Evolutionary conservation across 805 yeast species (phyloP).

Genomic region (Komagataella pastoris): DNA sequence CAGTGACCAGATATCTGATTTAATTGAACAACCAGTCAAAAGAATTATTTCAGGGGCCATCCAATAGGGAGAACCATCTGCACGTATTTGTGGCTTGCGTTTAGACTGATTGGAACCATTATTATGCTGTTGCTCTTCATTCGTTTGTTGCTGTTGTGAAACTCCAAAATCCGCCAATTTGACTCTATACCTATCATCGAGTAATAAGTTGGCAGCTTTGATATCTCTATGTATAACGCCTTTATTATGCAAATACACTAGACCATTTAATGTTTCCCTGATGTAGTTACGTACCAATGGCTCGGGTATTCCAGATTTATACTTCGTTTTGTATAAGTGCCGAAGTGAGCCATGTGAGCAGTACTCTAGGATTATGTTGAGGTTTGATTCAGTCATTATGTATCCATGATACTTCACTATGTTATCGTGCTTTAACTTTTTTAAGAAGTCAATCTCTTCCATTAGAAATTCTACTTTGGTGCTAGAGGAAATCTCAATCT

Average conservation of each 20-base stretch:
- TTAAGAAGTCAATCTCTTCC: slow-evolving; percentile 60
- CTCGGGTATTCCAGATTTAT: slow-evolving; percentile 43
- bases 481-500: slow-evolving; percentile 43
- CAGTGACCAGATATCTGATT: slow-evolving; percentile 86
- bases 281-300: slow-evolving; percentile 33
- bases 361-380: slow-evolving; percentile 52
- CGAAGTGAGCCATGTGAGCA: slow-evolving; percentile 56
- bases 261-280: slow-evolving; percentile 42
- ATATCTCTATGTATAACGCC: slow-evolving; percentile 71
- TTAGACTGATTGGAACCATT: slow-evolving; percentile 1
- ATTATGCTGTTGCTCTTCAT: slow-evolving; percentile 18
- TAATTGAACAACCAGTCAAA: slow-evolving; percentile 73
- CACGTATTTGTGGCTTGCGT: slow-evolving; percentile 8
- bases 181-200: slow-evolving; percentile 58
- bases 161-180: slow-evolving; percentile 90
- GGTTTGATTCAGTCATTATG: slow-evolving; percentile 34
- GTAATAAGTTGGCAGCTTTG: slow-evolving; percentile 79
- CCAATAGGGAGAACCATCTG: slow-evolving; percentile 91
- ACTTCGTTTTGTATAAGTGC: slow-evolving; percentile 27
- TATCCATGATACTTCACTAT: slow-evolving; percentile 61
- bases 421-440: slow-evolving; percentile 50
- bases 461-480: slow-evolving; percentile 30
- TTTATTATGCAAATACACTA: slow-evolving; percentile 53
- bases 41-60: slow-evolving; percentile 95
- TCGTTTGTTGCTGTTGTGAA: slow-evolving; percentile 31